Base-by-base conservation (phyloP, 257 asterid species). In the Solanum tacnaense region DNA sequence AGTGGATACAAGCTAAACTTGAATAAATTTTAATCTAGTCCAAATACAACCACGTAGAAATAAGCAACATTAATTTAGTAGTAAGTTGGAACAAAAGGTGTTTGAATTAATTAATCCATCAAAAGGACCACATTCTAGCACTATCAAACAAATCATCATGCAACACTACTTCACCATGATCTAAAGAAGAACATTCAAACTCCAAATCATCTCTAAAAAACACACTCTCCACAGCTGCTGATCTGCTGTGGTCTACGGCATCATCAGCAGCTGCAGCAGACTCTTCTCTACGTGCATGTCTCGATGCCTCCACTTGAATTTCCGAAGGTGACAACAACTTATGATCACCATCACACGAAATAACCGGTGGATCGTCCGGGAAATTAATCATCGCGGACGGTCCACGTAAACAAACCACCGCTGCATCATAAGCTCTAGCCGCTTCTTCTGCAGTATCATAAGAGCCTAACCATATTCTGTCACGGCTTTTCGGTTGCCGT, bases 401-500 rank as follows among this genome's bases (percentile, higher is more conserved):
- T 49, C 98, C 98, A 7, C 98, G 98, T 32, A 95, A 68, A 84
- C 96, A 95, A 87, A 90, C 89, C 1, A 89, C 94, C 41, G 96
- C 98, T 82, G 94, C 98, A 86, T 95, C 98, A 38, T 93, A 94
- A 3, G 98, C 98, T 76, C 96, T 46, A 10, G 94, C 98, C 7
- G 98, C 98, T 89, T 94, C 94, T 90, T 93, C 96, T 32, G 95
- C 92, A n/a, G 96, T 94, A 44, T 93, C 92, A 86, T 95, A 95
- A 8, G 98, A 95, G 3, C 98, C 98, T 4, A 94, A 60, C 98
- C 98, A 94, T 32, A 95, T 94, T 71, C 98, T 72, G 38, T 91
- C 93, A 4, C 96, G 93, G 92, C 96, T 94, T 86, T 94, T 93
- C 15, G 95, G 98, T 89, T 93, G 98, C 52, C 96, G 92, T 25